Evolutionary conservation across 2,329 filamentous ascomycete species (phyloP).

Genomic region (Aspergillus sp.): DNA sequence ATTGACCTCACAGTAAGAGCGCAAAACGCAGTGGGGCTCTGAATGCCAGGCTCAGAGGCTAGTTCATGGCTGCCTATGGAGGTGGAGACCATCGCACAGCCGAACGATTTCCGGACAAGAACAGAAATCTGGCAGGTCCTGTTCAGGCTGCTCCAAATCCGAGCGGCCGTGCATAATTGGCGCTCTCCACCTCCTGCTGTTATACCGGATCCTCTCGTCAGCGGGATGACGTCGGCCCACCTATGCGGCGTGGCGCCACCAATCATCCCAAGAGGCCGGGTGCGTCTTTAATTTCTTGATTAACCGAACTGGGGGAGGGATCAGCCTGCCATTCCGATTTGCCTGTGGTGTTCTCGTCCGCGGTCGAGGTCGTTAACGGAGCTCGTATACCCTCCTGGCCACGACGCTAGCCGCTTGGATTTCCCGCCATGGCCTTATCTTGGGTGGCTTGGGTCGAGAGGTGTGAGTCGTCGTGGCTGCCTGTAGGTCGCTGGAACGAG

Average conservation of each 20-base stretch:
- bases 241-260: background rate
- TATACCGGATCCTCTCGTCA: background rate
- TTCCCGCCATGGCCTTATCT: background rate
- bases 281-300: background rate
- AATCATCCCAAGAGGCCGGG: background rate
- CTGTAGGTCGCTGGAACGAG: conserved; percentile 1
- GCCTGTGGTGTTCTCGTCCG: background rate
- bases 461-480: background rate
- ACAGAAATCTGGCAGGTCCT: background rate
- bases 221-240: conserved; percentile 6
- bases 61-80: background rate
- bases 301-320: conserved; percentile 3
- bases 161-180: background rate
- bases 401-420: background rate
- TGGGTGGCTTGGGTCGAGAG: background rate
- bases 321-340: conserved; percentile 3
- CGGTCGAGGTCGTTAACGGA: background rate
- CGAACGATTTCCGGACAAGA: background rate
- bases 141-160: background rate
- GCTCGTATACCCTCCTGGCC: background rate
- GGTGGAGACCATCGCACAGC: background rate
- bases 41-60: background rate
- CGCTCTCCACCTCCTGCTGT: background rate
- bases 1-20: background rate
- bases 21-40: background rate